Percentiles rank a stretch among this genome's conserved stretches.
These are phyloP conservation scores for Acer campestre DNA, from an alignment of 345 rosid genomes.

Conservation along the genomic window DNA sequence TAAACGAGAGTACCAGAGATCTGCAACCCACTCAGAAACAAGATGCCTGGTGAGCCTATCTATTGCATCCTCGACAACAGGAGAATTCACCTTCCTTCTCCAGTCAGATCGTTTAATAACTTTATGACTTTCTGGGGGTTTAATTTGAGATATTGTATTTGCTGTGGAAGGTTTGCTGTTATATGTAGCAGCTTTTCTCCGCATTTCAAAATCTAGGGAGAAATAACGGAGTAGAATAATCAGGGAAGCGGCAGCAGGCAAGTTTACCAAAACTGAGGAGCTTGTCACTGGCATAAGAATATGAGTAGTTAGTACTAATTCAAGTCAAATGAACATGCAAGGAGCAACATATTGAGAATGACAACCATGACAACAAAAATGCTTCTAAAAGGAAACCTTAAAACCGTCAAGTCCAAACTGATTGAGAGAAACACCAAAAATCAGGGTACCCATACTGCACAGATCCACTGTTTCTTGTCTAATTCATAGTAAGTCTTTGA, in stretches of 20 bases:
- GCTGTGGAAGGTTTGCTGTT: constrained; percentile 50
- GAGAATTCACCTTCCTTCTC: constrained; percentile 91
- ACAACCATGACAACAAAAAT: not conserved
- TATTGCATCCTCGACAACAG: constrained; percentile 84
- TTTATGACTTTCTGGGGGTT: constrained; percentile 49
- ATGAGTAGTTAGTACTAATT: constrained; percentile 23
- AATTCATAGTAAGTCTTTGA: not conserved
- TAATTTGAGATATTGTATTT: constrained; percentile 33
- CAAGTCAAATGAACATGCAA: constrained; percentile 18
- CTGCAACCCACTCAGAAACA: constrained; percentile 89
- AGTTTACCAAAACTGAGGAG: constrained; percentile 91
- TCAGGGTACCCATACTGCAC: not conserved
- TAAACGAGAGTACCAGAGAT: constrained; percentile 91
- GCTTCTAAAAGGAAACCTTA: not conserved
- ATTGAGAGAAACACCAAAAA: not conserved
- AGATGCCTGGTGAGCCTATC: constrained; percentile 84
- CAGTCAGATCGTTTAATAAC: constrained; percentile 59
- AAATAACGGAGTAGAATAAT: constrained; percentile 82
- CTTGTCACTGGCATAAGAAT: constrained; percentile 76
- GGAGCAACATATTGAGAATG: not conserved
- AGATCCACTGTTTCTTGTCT: not conserved
- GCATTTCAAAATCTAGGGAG: constrained; percentile 79
- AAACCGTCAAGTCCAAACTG: not conserved
- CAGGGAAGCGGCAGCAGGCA: constrained; percentile 89
- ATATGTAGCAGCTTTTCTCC: constrained; percentile 71